Conservation (phyloP, 805 yeast genomes). For the Ogataea paraovalis region DNA sequence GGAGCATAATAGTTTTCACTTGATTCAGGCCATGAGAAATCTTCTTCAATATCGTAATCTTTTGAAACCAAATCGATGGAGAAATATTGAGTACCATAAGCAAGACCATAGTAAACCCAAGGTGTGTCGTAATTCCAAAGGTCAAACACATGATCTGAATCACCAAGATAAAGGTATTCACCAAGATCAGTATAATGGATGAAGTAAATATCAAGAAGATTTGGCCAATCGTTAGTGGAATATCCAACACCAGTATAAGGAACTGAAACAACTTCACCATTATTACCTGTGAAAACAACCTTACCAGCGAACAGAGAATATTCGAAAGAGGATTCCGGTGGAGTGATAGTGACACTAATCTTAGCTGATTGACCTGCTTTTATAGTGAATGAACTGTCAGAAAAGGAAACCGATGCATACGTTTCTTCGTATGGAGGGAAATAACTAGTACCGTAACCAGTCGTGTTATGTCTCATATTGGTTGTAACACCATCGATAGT, state of each 20-base stretch:
- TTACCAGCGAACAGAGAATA: slow-evolving; percentile 11
- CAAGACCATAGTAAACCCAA: slow-evolving; percentile 5
- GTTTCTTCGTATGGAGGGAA: slow-evolving; percentile 11
- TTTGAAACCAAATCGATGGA: slow-evolving; percentile 10
- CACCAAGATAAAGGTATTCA: neutral
- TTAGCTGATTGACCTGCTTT: slow-evolving; percentile 7
- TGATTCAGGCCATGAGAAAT: slow-evolving; percentile 11
- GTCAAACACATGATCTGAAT: neutral
- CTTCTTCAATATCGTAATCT: slow-evolving; percentile 11
- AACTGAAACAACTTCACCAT: slow-evolving; percentile 11
- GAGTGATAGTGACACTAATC: slow-evolving; percentile 5
- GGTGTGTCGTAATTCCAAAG: slow-evolving; percentile 1
- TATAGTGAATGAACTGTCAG: slow-evolving; percentile 1
- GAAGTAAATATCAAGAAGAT: slow-evolving; percentile 2
- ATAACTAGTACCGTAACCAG: neutral
- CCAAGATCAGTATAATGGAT: neutral
- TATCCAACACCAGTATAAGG: slow-evolving; percentile 16
- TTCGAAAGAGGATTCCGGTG: slow-evolving; percentile 2
- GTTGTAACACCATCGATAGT: slow-evolving; percentile 1
- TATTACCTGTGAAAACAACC: slow-evolving; percentile 11
- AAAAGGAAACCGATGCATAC: slow-evolving; percentile 6
- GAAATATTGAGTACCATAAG: slow-evolving; percentile 10
- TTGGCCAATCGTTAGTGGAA: slow-evolving; percentile 8
- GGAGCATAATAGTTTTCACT: slow-evolving; percentile 4
- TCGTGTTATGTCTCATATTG: neutral